A percentile compares a stretch with the other conserved stretches of the same genome.
Evolutionary conservation across 805 yeast species (phyloP).

Genomic region (Jamesozyma jinghongensis): DNA sequence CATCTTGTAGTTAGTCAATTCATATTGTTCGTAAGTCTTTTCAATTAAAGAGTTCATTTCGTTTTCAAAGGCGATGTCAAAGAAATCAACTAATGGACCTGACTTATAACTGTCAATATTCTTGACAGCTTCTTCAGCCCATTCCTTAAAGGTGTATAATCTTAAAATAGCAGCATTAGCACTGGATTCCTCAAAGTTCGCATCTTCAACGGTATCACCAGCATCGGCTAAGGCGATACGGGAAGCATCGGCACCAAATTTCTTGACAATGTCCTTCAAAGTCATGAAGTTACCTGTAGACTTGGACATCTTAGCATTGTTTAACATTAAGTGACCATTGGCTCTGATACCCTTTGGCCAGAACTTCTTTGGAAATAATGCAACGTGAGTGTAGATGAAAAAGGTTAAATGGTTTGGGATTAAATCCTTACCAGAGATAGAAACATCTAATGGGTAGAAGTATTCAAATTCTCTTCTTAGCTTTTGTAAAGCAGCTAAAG

Average conservation of each 20-base stretch:
- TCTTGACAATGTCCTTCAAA: slow-evolving; percentile 68
- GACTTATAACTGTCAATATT: slow-evolving; percentile 46
- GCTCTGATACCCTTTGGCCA: slow-evolving; percentile 95
- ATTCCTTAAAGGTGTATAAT: slow-evolving; percentile 83
- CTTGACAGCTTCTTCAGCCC: slow-evolving; percentile 75
- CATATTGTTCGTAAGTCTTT: slow-evolving; percentile 62
- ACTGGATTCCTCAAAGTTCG: slow-evolving; percentile 91
- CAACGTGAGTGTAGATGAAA: slow-evolving; percentile 87
- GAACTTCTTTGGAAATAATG: slow-evolving; percentile 77
- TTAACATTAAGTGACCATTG: slow-evolving; percentile 90
- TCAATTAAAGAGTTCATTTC: slow-evolving; percentile 81
- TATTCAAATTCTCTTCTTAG: slow-evolving; percentile 93
- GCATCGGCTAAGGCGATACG: slow-evolving; percentile 98
- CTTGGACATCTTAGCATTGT: slow-evolving; percentile 96
- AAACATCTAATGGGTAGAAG: slow-evolving; percentile 89
- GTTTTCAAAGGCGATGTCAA: slow-evolving; percentile 84
- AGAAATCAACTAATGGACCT: slow-evolving; percentile 49
- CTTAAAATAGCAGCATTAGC: slow-evolving; percentile 97
- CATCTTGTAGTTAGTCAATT: slow-evolving; percentile 67
- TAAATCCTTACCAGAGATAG: slow-evolving; percentile 93
- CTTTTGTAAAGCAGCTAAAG: slow-evolving; percentile 52
- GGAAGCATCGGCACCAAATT: slow-evolving; percentile 95
- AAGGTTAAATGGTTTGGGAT: slow-evolving; percentile 96
- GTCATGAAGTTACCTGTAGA: slow-evolving; percentile 97
- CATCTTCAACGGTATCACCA: slow-evolving; percentile 96